These are phyloP conservation scores for Cryptosporidium muris DNA, from an alignment of 169 alveolate species.

Conservation along the genomic window DNA sequence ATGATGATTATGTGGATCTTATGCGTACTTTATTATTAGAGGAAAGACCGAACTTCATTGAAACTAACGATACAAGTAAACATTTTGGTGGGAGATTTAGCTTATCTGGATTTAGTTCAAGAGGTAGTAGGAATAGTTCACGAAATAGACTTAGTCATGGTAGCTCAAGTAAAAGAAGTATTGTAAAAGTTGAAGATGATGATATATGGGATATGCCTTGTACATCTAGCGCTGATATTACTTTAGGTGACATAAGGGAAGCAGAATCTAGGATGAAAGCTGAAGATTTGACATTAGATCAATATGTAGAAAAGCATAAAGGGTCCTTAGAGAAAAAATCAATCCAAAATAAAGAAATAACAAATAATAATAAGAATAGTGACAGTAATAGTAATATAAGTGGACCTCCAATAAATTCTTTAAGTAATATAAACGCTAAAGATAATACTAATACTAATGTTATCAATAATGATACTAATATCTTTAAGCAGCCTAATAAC, in stretches of 20 bases:
- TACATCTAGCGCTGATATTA: constrained; percentile 36
- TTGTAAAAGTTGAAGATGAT: constrained; percentile 32
- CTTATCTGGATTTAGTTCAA: constrained; percentile 27
- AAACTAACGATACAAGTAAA: constrained; percentile 12
- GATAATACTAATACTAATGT: not conserved
- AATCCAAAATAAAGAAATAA: not conserved
- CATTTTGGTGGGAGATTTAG: constrained; percentile 61
- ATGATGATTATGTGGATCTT: not conserved
- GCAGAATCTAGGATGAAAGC: constrained; percentile 66
- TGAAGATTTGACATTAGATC: constrained; percentile 62
- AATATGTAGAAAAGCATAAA: constrained; percentile 46
- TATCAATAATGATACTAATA: not conserved
- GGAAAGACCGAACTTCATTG: constrained; percentile 18
- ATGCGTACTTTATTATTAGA: constrained; percentile 17
- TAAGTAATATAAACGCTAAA: not conserved
- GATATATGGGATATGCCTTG: constrained; percentile 70
- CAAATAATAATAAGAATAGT: constrained; percentile 5
- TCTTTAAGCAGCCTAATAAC: not conserved
- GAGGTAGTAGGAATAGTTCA: constrained; percentile 28
- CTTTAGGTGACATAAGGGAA: constrained; percentile 67
- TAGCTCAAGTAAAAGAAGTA: constrained; percentile 35
- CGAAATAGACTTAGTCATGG: constrained; percentile 15
- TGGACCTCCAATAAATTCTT: constrained; percentile 11
- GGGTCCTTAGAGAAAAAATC: constrained; percentile 15
- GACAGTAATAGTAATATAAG: constrained; percentile 1